Conservation (phyloP, 768 basidiomycete genomes). For the Mycena metata region DNA sequence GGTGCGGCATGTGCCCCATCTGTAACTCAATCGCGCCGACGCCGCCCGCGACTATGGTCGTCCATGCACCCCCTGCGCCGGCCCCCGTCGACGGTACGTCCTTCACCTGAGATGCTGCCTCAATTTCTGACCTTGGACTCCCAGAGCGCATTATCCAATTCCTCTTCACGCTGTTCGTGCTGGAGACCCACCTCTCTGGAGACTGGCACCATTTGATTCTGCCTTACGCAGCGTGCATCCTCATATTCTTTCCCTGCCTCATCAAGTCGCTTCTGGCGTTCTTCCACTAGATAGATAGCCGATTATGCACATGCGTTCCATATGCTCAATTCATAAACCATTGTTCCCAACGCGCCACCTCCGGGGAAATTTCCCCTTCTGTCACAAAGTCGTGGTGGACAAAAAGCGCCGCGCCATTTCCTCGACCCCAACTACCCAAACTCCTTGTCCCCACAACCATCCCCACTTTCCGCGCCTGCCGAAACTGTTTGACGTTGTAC, state of each 20-base stretch:
- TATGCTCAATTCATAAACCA: neutral
- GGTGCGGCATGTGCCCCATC: no score
- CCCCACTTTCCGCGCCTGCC: neutral
- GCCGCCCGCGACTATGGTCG: no score
- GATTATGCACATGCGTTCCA: slow-evolving; percentile 12
- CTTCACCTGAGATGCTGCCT: no score
- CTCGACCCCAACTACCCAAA: neutral
- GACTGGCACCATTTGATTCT: slow-evolving; percentile 2
- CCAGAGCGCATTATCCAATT: no score
- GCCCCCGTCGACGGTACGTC: no score
- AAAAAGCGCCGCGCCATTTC: slow-evolving; percentile 1
- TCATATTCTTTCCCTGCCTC: slow-evolving; percentile 19
- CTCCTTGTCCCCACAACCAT: no score
- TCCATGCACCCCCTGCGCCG: no score
- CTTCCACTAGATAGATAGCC: slow-evolving; percentile 17
- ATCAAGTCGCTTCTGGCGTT: slow-evolving; percentile 6
- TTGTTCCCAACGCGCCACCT: neutral
- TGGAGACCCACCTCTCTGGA: no score
- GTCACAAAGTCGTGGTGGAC: slow-evolving; percentile 4
- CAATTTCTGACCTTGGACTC: no score
- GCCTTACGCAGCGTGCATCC: slow-evolving; percentile 20
- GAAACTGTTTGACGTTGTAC: no score
- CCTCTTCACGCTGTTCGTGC: no score
- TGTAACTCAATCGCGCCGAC: no score
- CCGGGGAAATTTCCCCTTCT: neutral